These are phyloP conservation scores for Aspergillus haitiensis DNA, from an alignment of 495 filamentous ascomycete species.

Conservation along the genomic window DNA sequence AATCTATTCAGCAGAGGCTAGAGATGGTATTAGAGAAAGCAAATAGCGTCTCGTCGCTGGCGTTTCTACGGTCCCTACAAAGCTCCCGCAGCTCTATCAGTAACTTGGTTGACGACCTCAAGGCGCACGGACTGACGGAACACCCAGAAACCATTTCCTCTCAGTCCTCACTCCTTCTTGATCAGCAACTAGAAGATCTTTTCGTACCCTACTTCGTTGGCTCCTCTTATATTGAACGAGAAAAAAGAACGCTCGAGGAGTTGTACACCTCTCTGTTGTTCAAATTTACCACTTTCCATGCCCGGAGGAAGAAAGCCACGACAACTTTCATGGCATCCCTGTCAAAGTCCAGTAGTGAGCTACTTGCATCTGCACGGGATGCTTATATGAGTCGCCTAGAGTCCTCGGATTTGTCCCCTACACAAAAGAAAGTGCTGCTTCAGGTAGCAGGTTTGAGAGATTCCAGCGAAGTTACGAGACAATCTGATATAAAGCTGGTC, in stretches of 20 bases:
- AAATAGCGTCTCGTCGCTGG: slow-evolving; percentile 81
- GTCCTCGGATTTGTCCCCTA: slow-evolving; percentile 76
- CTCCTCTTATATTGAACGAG: slow-evolving; percentile 92
- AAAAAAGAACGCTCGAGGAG: slow-evolving; percentile 86
- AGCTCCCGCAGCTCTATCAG: slow-evolving; percentile 84
- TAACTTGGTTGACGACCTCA: slow-evolving; percentile 85
- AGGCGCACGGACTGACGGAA: slow-evolving; percentile 91
- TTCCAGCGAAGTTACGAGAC: slow-evolving; percentile 50
- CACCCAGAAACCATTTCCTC: slow-evolving; percentile 88
- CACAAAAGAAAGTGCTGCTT: slow-evolving; percentile 83
- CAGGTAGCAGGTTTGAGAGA: slow-evolving; percentile 71
- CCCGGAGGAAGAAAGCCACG: slow-evolving; percentile 78
- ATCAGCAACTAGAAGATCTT: slow-evolving; percentile 94
- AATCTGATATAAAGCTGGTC: slow-evolving; percentile 76
- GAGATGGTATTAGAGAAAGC: slow-evolving; percentile 97
- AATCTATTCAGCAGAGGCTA: slow-evolving; percentile 92
- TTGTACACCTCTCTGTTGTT: slow-evolving; percentile 90
- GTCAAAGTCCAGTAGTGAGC: slow-evolving; percentile 80
- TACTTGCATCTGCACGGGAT: slow-evolving; percentile 72
- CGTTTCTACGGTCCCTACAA: slow-evolving; percentile 88
- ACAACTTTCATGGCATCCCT: slow-evolving; percentile 87
- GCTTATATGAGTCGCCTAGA: slow-evolving; percentile 83
- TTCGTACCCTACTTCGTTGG: slow-evolving; percentile 95
- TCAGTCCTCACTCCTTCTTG: slow-evolving; percentile 78
- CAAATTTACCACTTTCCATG: slow-evolving; percentile 93